Conservation (phyloP, 352 stramenopile genomes). For the Phytophthora citrophthora region DNA sequence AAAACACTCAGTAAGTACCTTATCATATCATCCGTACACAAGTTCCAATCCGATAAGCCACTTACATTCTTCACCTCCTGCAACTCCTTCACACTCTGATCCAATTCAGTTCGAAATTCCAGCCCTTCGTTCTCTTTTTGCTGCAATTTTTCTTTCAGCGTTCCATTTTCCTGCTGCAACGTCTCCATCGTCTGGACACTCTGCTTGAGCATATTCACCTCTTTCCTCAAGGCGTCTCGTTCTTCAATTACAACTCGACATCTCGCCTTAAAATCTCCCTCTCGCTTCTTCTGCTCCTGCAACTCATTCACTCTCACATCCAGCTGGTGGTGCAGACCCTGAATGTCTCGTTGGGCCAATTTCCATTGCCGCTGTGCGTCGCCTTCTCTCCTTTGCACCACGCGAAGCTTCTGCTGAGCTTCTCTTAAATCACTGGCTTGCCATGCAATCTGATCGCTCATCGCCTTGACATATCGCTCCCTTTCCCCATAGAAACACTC, state of each 20-base stretch:
- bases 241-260: conserved; percentile 40
- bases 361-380: conserved; percentile 52
- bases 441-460: conserved; percentile 77
- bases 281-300: conserved; percentile 44
- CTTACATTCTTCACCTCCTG: conserved; percentile 42
- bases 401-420: conserved; percentile 49
- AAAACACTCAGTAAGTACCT: conserved; percentile 2
- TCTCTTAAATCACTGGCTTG: conserved; percentile 71
- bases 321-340: conserved; percentile 49
- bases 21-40: neutral
- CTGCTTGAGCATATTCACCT: conserved; percentile 44
- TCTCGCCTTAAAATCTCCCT: conserved; percentile 28
- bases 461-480: conserved; percentile 74
- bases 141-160: conserved; percentile 39
- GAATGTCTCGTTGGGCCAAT: conserved; percentile 48
- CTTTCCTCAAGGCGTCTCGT: conserved; percentile 36
- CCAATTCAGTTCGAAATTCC: conserved; percentile 14
- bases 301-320: conserved; percentile 51
- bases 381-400: conserved; percentile 45
- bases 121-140: conserved; percentile 35
- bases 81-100: conserved; percentile 40
- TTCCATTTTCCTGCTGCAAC: conserved; percentile 49
- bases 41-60: neutral
- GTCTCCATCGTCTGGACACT: conserved; percentile 38
- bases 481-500: conserved; percentile 74